Evolutionary conservation across 306 rosid genomes (phyloP), one percentile per base, ranked within the genome.

Genomic region (Arachis hypogaea): DNA sequence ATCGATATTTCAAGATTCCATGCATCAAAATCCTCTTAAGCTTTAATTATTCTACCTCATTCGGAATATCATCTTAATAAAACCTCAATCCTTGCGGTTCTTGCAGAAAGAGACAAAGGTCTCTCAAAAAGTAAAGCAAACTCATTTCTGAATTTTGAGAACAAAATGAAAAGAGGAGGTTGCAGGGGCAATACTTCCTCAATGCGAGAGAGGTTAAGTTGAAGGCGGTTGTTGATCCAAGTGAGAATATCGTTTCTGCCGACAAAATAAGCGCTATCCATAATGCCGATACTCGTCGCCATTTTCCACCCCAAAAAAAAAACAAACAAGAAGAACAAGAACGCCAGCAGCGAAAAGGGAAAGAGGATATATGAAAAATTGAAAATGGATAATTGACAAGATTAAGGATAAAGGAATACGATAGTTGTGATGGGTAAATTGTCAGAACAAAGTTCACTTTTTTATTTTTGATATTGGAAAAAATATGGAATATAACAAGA

Each of bases 191-290:
- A 10, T 6, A 93, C 93, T 90, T 91, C 98, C 82, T 93, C 98
- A 82, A 93, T 79, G 59, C 96, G 98, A 3, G 91, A 84, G 82
- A 93, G 98, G 81, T 81, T 85, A 56, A 93, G 93, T 69, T 93
- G 98, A 52, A 93, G 97, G 47, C 86, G 79, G 71, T 77, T 87
- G 85, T 93, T 93, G 86, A 93, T 91, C 98, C 98, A 93, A 28
- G 87, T 85, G 78, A 93, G 80, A 83, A 93, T 91, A 88, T 91
- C 97, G 72, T 91, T 93, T 82, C 98, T 82, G 56, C 98, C 97
- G 63, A 93, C 98, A 86, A 93, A 93, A 76, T 93, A 93, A 2
- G 91, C 98, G 62, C 92, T 86, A 69, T 93, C 98, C 98, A 93
- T 93, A 82, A 91, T 93, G 7, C 98, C 98, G 14, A 93, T 93